Conservation (phyloP, 495 filamentous ascomycete species). For the Talaromyces nanjingensis region DNA sequence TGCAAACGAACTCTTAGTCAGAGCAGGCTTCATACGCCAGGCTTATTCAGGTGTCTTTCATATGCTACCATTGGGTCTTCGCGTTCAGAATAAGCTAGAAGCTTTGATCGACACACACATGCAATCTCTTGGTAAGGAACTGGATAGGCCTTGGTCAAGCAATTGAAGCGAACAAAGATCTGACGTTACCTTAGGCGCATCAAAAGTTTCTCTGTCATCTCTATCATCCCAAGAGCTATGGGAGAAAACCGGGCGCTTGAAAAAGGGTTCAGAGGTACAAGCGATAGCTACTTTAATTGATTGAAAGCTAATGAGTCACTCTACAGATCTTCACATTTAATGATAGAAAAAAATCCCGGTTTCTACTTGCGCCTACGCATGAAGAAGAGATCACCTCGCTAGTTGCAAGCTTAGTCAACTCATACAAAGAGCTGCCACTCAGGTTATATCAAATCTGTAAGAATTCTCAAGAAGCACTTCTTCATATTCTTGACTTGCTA, state of each 20-base stretch:
- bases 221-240: conserved; percentile 82
- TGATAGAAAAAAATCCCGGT: conserved; percentile 69
- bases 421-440: conserved; percentile 80
- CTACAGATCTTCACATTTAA: conserved; percentile 68
- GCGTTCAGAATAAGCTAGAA: conserved; percentile 87
- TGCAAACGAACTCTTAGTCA: conserved; percentile 65
- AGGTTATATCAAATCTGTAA: conserved; percentile 85
- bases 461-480: conserved; percentile 11
- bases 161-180: neutral
- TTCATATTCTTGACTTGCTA: neutral
- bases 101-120: conserved; percentile 83
- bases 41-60: conserved; percentile 90
- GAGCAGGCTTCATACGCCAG: conserved; percentile 78
- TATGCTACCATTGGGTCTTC: conserved; percentile 79
- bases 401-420: conserved; percentile 65
- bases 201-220: conserved; percentile 80
- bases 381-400: conserved; percentile 92
- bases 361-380: conserved; percentile 85
- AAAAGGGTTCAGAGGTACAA: conserved; percentile 52
- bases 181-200: conserved; percentile 55
- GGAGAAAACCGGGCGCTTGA: conserved; percentile 59
- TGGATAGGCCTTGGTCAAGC: neutral
- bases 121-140: conserved; percentile 56
- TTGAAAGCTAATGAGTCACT: neutral
- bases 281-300: neutral